These are phyloP conservation scores for Malbranchea cinnamomea DNA, from an alignment of 2,329 filamentous ascomycete genomes.

Conservation along the genomic window DNA sequence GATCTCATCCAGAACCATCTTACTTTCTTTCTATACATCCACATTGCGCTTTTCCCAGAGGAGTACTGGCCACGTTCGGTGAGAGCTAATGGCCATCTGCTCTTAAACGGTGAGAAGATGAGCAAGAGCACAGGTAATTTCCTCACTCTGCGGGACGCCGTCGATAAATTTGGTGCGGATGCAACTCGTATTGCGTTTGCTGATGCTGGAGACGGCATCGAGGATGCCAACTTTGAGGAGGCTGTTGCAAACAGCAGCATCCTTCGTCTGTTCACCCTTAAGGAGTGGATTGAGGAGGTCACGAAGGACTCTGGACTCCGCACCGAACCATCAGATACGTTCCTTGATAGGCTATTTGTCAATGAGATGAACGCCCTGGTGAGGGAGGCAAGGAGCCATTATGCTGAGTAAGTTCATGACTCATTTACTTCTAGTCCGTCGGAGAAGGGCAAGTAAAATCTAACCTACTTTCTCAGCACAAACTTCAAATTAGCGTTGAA, in stretches of 20 bases:
- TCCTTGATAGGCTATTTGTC: slow-evolving; percentile 79
- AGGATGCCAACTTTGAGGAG: slow-evolving; percentile 96
- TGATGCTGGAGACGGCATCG: slow-evolving; percentile 85
- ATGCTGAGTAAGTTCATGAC: slow-evolving; percentile 41
- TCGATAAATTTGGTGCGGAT: slow-evolving; percentile 88
- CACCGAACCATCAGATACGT: slow-evolving; percentile 56
- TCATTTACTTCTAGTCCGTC: no score
- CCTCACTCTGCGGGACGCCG: slow-evolving; percentile 72
- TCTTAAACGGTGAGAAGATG: slow-evolving; percentile 98
- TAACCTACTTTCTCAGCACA: slow-evolving; percentile 32
- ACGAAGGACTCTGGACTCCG: slow-evolving; percentile 60
- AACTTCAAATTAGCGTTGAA: slow-evolving; percentile 81
- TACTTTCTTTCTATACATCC: slow-evolving; percentile 90
- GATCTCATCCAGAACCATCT: slow-evolving; percentile 88
- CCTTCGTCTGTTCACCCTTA: slow-evolving; percentile 64
- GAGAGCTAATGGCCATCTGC: slow-evolving; percentile 80
- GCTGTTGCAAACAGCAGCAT: slow-evolving; percentile 85
- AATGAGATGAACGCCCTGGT: slow-evolving; percentile 84
- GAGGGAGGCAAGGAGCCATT: slow-evolving; percentile 63
- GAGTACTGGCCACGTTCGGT: slow-evolving; percentile 81
- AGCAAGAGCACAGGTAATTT: slow-evolving; percentile 96
- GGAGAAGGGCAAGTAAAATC: no score
- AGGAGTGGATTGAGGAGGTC: slow-evolving; percentile 87
- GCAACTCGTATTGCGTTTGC: slow-evolving; percentile 82
- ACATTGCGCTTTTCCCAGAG: slow-evolving; percentile 72